These are phyloP conservation scores for Sphagnum fallax DNA, from an alignment of 228 moss, liverwort and hornwort genomes.

Conservation along the genomic window DNA sequence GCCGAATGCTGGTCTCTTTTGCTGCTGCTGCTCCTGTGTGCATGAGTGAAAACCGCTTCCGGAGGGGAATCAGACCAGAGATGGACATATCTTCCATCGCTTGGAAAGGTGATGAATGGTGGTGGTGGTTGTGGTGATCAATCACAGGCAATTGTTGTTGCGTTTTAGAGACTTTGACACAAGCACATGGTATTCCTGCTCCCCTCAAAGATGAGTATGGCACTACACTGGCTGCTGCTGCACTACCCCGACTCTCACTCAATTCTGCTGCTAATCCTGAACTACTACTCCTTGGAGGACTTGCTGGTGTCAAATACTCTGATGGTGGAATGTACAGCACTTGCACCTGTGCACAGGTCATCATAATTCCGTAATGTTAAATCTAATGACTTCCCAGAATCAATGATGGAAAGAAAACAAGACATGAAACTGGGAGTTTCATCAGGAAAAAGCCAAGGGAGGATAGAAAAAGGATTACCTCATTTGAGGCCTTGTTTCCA, in stretches of 20 bases:
- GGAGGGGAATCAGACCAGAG: slow-evolving; percentile 55
- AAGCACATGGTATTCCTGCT: slow-evolving; percentile 65
- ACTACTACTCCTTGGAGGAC: slow-evolving; percentile 23
- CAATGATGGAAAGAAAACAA: too few relatives aligned
- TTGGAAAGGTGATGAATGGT: slow-evolving; percentile 34
- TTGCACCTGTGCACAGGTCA: slow-evolving; percentile 51
- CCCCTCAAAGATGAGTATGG: slow-evolving; percentile 29
- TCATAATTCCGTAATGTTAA: not conserved
- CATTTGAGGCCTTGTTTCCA: slow-evolving; percentile 52
- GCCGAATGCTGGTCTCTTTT: slow-evolving; percentile 9
- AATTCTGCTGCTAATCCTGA: slow-evolving; percentile 26
- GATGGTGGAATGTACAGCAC: slow-evolving; percentile 66
- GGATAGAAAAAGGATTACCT: slow-evolving; percentile 16
- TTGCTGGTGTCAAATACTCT: slow-evolving; percentile 37
- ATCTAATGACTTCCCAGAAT: not conserved
- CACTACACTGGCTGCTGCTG: slow-evolving; percentile 8
- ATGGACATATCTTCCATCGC: slow-evolving; percentile 22
- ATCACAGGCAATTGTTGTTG: slow-evolving; percentile 44
- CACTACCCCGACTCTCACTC: slow-evolving; percentile 17
- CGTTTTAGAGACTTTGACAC: slow-evolving; percentile 72
- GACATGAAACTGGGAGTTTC: too few relatives aligned
- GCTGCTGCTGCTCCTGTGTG: slow-evolving; percentile 21
- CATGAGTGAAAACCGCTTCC: slow-evolving; percentile 66
- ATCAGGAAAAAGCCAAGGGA: not conserved
- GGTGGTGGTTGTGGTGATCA: slow-evolving; percentile 40